A percentile compares a stretch with the other conserved stretches of the same genome.
Evolutionary conservation across 23 red algal species (phyloP).

Genomic region (Gracilaria gracilis): DNA sequence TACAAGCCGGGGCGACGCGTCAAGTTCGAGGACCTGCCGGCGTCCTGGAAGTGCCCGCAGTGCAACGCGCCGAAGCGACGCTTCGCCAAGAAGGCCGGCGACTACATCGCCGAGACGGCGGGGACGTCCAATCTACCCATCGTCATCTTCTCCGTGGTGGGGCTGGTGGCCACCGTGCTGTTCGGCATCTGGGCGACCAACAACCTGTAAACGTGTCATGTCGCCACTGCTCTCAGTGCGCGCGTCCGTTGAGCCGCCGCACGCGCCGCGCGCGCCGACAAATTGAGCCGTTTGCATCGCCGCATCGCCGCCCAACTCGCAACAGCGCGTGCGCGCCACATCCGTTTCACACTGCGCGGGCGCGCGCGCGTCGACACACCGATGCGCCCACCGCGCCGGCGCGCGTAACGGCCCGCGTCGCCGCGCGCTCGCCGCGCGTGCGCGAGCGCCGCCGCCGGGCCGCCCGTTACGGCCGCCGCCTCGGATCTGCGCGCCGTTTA

Average conservation of each 20-base stretch:
- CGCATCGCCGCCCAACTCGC: conserved; percentile 1
- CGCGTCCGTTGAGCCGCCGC: too few relatives aligned
- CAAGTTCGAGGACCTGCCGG: conserved; percentile 90
- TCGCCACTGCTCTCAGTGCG: neutral
- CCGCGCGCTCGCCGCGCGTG: too few relatives aligned
- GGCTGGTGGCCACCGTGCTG: conserved; percentile 67
- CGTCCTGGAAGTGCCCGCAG: conserved; percentile 90
- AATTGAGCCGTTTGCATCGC: neutral
- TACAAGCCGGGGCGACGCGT: conserved; percentile 71
- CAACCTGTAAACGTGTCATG: conserved; percentile 57
- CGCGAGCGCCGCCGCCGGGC: neutral
- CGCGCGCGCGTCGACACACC: neutral
- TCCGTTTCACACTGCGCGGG: neutral
- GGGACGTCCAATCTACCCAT: conserved; percentile 84
- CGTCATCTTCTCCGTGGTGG: conserved; percentile 68
- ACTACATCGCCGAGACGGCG: conserved; percentile 68
- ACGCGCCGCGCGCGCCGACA: neutral
- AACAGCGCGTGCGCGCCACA: neutral
- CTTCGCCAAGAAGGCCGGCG: conserved; percentile 93
- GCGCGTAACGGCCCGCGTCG: neutral
- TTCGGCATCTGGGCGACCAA: conserved; percentile 85
- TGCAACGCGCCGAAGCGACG: conserved; percentile 93
- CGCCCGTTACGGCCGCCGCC: conserved; percentile 27
- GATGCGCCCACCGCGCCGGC: neutral
- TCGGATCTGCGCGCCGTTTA: neutral